Conservation (phyloP, 1,284 basidiomycete species). For the Leccinum insigne region DNA sequence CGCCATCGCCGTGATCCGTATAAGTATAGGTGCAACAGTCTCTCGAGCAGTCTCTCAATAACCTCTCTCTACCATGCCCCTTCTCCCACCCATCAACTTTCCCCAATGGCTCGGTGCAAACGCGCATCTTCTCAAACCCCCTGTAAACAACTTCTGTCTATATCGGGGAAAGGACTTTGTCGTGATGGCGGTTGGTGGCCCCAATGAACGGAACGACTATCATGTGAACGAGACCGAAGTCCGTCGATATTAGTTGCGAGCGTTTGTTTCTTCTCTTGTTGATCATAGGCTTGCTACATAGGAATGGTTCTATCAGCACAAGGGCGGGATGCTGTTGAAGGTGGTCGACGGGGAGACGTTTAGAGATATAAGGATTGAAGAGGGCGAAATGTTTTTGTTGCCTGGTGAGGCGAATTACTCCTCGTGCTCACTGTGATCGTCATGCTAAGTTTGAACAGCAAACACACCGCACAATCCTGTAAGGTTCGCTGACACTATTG, state of each 20-base stretch:
- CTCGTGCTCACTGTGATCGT: not conserved
- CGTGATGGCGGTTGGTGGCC: constrained; percentile 92
- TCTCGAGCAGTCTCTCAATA: not conserved
- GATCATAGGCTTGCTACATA: constrained; percentile 26
- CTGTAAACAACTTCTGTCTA: constrained; percentile 90
- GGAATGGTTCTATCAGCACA: constrained; percentile 98
- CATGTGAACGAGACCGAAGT: constrained; percentile 94
- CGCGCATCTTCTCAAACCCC: constrained; percentile 76
- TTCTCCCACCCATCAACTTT: constrained; percentile 79
- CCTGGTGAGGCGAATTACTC: constrained; percentile 57
- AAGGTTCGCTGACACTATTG: constrained; percentile 88
- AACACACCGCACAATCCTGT: constrained; percentile 97
- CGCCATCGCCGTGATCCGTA: not conserved
- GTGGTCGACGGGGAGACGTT: constrained; percentile 89
- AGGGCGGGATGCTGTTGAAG: constrained; percentile 87
- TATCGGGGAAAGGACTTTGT: constrained; percentile 86
- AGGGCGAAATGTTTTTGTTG: constrained; percentile 96
- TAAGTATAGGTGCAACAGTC: not conserved
- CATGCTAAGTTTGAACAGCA: constrained; percentile 43
- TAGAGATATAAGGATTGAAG: constrained; percentile 85
- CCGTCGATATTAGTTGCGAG: constrained; percentile 5
- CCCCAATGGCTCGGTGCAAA: constrained; percentile 86
- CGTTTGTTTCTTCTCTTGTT: not conserved
- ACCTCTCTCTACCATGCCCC: constrained; percentile 46
- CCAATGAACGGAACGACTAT: constrained; percentile 91